phyloP scores from a whole-genome alignment of 176 grass and related monocot species.

The Ananas comosus region DNA sequence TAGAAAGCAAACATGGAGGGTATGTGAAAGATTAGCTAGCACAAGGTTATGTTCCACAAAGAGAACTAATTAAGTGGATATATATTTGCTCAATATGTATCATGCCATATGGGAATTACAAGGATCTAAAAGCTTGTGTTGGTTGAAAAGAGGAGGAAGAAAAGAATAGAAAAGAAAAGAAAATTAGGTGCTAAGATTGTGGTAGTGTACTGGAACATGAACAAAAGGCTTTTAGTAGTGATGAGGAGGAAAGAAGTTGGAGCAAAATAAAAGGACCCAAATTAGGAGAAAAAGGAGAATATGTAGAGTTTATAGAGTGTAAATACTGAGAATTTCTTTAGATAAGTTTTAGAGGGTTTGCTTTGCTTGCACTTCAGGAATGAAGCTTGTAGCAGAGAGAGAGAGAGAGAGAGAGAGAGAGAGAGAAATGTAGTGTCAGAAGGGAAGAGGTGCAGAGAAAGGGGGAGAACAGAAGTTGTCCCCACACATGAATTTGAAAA shows the following conservation, averaged over 20 bases:
- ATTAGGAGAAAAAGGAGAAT: too few species aligned
- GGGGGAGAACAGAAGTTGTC: neutral
- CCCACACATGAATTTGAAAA: slow-evolving; percentile 9
- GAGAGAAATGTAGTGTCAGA: slow-evolving; percentile 17
- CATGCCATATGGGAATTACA: neutral
- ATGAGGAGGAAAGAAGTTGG: neutral
- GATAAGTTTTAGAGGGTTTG: slow-evolving; percentile 8
- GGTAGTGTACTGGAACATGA: neutral
- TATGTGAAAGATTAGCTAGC: too few species aligned
- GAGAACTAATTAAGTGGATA: too few species aligned
- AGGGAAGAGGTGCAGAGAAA: neutral
- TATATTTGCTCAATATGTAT: neutral
- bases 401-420: slow-evolving; percentile 7
- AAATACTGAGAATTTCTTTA: neutral
- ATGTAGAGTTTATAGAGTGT: too few species aligned
- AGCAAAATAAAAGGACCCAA: neutral
- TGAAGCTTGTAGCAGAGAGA: slow-evolving; percentile 5
- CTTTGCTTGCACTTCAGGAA: slow-evolving; percentile 25
- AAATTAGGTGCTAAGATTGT: neutral
- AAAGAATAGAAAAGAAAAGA: neutral
- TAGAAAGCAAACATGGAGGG: too few species aligned
- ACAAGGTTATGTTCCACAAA: too few species aligned
- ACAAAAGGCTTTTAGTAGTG: too few species aligned
- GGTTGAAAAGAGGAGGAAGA: neutral
- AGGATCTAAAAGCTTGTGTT: neutral